Percentiles rank a stretch among this genome's conserved stretches.
Conservation (phyloP, 2,329 filamentous ascomycete genomes). For the Xylariaceae sp. region DNA sequence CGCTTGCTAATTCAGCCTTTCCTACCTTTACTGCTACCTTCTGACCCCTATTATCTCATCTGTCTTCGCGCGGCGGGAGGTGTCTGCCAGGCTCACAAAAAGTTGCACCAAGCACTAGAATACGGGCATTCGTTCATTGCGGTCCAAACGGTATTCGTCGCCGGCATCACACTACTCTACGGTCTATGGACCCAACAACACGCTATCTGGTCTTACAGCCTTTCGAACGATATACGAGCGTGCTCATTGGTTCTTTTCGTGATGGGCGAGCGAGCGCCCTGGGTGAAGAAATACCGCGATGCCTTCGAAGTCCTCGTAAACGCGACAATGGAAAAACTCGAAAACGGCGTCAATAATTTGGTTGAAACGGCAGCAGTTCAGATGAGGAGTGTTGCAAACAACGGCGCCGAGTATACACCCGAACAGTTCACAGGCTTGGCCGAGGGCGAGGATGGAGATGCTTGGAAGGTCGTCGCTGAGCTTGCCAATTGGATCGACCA, state of each 20-base stretch:
- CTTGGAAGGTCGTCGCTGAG: conserved; percentile 30
- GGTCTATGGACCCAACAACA: conserved; percentile 40
- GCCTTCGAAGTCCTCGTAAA: conserved; percentile 44
- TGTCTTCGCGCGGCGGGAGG: conserved; percentile 37
- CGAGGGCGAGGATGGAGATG: conserved; percentile 19
- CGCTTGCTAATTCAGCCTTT: conserved; percentile 48
- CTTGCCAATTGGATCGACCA: conserved; percentile 32
- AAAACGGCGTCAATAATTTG: conserved; percentile 37
- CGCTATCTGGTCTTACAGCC: conserved; percentile 42
- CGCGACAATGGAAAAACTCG: conserved; percentile 42
- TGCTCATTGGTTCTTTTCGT: conserved; percentile 45
- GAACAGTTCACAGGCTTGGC: conserved; percentile 14
- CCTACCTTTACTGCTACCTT: conserved; percentile 40
- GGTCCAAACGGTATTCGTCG: conserved; percentile 40
- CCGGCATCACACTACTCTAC: conserved; percentile 38
- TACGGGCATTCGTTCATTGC: conserved; percentile 41
- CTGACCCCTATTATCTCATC: conserved; percentile 43
- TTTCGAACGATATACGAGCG: conserved; percentile 45
- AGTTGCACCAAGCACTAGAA: conserved; percentile 36
- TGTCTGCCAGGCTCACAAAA: conserved; percentile 40
- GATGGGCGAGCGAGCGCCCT: conserved; percentile 44
- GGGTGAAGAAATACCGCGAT: conserved; percentile 44
- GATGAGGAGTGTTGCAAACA: conserved; percentile 26
- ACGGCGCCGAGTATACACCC: conserved; percentile 18
- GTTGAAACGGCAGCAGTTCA: conserved; percentile 36